phyloP scores from a whole-genome alignment of 495 filamentous ascomycete species.

The Alectoria sarmentosa region DNA sequence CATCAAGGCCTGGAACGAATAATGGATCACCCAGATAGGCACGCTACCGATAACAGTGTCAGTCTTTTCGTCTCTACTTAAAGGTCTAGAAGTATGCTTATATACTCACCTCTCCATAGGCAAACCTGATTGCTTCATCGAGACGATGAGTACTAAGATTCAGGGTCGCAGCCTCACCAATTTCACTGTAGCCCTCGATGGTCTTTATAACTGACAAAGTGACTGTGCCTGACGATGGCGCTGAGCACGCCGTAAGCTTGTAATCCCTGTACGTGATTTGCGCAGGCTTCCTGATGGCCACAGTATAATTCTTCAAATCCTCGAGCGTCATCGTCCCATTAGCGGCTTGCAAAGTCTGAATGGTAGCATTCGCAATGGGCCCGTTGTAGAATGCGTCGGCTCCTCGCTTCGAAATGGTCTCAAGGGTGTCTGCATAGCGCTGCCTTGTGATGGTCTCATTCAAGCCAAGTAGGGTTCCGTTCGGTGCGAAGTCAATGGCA shows the following conservation, averaged over 20 bases:
- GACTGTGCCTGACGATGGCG: slow-evolving; percentile 69
- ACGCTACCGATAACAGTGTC: slow-evolving; percentile 33
- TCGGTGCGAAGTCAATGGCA: slow-evolving; percentile 84
- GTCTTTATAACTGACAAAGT: slow-evolving; percentile 69
- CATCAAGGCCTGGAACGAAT: slow-evolving; percentile 56
- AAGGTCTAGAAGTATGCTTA: too few species aligned
- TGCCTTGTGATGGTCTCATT: slow-evolving; percentile 72
- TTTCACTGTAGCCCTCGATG: slow-evolving; percentile 59
- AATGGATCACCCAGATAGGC: slow-evolving; percentile 70
- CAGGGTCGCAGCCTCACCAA: slow-evolving; percentile 45
- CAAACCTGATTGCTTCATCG: slow-evolving; percentile 81
- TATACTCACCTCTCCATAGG: slow-evolving; percentile 56
- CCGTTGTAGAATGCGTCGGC: slow-evolving; percentile 72
- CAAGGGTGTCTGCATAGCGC: slow-evolving; percentile 71
- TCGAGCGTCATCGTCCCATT: slow-evolving; percentile 80
- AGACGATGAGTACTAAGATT: slow-evolving; percentile 71
- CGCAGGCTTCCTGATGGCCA: slow-evolving; percentile 52
- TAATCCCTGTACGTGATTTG: slow-evolving; percentile 66
- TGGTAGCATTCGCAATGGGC: slow-evolving; percentile 61
- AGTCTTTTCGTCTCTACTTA: neutral
- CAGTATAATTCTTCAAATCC: slow-evolving; percentile 64
- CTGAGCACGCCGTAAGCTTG: slow-evolving; percentile 57
- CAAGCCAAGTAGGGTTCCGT: slow-evolving; percentile 59
- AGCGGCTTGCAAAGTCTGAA: slow-evolving; percentile 51
- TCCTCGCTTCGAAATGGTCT: slow-evolving; percentile 63